A percentile compares a stretch with the other conserved stretches of the same genome.
Conservation (phyloP, 2,329 filamentous ascomycete genomes). For the Colletotrichum falcatum region DNA sequence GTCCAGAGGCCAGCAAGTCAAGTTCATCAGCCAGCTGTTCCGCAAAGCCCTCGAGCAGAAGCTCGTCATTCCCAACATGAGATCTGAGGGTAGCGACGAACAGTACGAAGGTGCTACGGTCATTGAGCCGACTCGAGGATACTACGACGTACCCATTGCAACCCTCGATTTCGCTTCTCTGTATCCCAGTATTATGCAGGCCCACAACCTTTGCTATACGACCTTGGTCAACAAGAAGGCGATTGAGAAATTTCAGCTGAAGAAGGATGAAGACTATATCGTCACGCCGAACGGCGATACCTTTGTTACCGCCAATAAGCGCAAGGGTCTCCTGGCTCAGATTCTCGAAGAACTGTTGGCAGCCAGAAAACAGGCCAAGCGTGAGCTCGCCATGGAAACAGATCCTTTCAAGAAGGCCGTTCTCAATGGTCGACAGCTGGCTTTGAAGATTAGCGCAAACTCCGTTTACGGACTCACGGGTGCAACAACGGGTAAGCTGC, state of each 20-base stretch:
- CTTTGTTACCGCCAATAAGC: conserved; percentile 88
- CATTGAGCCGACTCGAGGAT: conserved; percentile 93
- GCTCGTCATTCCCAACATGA: conserved; percentile 91
- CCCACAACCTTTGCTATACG: conserved; percentile 98
- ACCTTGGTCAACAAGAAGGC: conserved; percentile 85
- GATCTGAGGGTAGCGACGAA: conserved; percentile 77
- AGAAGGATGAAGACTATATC: conserved; percentile 95
- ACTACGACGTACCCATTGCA: conserved; percentile 94
- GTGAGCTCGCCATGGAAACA: conserved; percentile 86
- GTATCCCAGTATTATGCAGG: conserved; percentile 98
- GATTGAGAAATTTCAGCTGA: conserved; percentile 80
- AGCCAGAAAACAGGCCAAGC: conserved; percentile 96
- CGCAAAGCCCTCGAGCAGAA: conserved; percentile 94
- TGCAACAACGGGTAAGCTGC: conserved; percentile 94
- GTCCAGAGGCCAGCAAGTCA: conserved; percentile 93
- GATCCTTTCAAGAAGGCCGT: conserved; percentile 99
- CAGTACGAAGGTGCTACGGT: conserved; percentile 98
- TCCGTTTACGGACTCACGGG: conserved; percentile 97
- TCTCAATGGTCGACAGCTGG: conserved; percentile 94
- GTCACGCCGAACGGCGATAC: conserved; percentile 94
- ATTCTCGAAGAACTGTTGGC: conserved; percentile 93
- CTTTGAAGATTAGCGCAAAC: conserved; percentile 96
- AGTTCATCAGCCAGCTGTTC: conserved; percentile 97
- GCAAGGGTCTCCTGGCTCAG: conserved; percentile 92
- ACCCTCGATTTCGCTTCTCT: conserved; percentile 99